Evolutionary conservation across 169 alveolate species (phyloP).

Genomic region (Eimeria sp.): DNA sequence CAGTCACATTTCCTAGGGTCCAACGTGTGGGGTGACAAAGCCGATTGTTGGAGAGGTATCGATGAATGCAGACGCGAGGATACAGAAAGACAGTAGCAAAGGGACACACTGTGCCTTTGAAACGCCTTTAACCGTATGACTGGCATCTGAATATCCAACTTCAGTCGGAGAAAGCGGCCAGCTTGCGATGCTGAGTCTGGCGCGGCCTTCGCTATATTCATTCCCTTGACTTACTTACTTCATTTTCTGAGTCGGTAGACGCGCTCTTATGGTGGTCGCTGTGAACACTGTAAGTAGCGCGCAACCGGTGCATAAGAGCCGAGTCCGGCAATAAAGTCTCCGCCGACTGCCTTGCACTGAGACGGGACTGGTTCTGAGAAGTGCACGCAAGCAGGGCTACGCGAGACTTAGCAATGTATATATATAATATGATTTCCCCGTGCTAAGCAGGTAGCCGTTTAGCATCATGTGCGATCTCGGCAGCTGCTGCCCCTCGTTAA

Average conservation of each 20-base stretch:
- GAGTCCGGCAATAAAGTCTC: slow-evolving; percentile 71
- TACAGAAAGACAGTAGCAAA: not conserved
- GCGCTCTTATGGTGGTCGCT: not conserved
- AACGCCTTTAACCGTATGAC: not conserved
- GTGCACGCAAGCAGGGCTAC: not conserved
- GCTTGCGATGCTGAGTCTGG: not conserved
- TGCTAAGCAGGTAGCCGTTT: not conserved
- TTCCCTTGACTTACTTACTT: not conserved
- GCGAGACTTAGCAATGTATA: not conserved
- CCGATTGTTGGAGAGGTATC: not conserved
- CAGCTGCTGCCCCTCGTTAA: not conserved
- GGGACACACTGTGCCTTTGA: not conserved
- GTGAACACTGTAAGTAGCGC: slow-evolving; percentile 29
- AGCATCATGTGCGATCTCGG: not conserved
- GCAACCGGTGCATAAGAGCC: slow-evolving; percentile 19
- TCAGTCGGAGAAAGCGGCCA: not conserved
- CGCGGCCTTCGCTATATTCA: not conserved
- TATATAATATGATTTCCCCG: not conserved
- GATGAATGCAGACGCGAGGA: not conserved
- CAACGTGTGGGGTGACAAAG: not conserved
- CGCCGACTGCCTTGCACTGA: slow-evolving; percentile 35
- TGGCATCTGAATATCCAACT: not conserved
- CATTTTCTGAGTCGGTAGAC: not conserved
- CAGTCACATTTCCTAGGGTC: not conserved
- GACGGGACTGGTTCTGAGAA: slow-evolving; percentile 68